Conservation (phyloP, 345 rosid species). For the Lumnitzera littorea region DNA sequence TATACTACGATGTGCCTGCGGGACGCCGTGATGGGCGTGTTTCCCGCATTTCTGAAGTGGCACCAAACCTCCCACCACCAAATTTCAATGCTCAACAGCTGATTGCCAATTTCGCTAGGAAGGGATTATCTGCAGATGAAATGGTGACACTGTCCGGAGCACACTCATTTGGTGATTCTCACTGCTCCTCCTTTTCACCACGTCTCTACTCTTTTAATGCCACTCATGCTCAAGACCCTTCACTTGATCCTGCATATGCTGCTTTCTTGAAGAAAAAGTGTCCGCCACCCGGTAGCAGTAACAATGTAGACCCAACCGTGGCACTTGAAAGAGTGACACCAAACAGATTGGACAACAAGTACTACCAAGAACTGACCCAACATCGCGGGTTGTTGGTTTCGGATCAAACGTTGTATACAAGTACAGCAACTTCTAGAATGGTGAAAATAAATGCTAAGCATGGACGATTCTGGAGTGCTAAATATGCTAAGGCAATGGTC, state of each 20-base stretch:
- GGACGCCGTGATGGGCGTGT: constrained; percentile 38
- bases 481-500: constrained; percentile 33
- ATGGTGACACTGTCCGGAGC: constrained; percentile 41
- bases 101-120: constrained; percentile 11
- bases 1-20: constrained; percentile 16
- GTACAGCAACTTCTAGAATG: constrained; percentile 14
- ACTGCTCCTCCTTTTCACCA: constrained; percentile 28
- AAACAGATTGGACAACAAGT: constrained; percentile 25
- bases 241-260: constrained; percentile 22
- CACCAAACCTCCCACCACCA: constrained; percentile 17
- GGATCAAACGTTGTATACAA: constrained; percentile 30
- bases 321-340: constrained; percentile 20
- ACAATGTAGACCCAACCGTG: neutral
- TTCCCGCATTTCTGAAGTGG: constrained; percentile 14
- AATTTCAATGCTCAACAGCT: constrained; percentile 14
- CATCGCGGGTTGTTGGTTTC: constrained; percentile 33
- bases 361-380: constrained; percentile 20
- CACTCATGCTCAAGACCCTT: constrained; percentile 24
- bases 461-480: constrained; percentile 19
- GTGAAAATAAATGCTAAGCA: constrained; percentile 23
- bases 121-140: constrained; percentile 28
- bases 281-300: constrained; percentile 3
- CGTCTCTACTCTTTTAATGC: constrained; percentile 15
- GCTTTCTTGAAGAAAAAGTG: constrained; percentile 31
- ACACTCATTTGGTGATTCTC: constrained; percentile 27